These are phyloP conservation scores for Phaeoacremonium minimum DNA, from an alignment of 2,329 filamentous ascomycete species.

Conservation along the genomic window DNA sequence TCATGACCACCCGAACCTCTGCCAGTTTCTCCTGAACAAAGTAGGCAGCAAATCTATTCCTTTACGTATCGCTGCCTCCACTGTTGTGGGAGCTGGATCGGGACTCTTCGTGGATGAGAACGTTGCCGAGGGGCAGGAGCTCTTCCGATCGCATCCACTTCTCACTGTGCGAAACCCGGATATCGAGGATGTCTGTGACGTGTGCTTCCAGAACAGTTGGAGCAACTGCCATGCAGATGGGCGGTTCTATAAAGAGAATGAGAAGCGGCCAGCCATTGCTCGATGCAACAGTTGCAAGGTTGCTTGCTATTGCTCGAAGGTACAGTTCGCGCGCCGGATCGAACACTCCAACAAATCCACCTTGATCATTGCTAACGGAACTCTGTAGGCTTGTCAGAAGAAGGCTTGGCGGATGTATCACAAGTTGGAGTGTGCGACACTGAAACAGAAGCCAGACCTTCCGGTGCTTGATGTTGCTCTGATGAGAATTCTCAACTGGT, in stretches of 20 bases:
- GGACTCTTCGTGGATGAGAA: conserved; percentile 16
- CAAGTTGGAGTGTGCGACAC: conserved; percentile 20
- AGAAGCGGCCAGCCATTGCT: conserved; percentile 3
- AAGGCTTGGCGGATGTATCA: conserved; percentile 22
- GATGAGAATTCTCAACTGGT: conserved; percentile 19
- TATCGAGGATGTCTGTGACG: conserved; percentile 16
- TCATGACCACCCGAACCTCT: conserved; percentile 6
- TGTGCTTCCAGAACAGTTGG: conserved; percentile 16
- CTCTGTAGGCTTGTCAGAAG: conserved; percentile 19
- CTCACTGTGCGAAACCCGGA: conserved; percentile 11
- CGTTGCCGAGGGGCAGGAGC: conserved; percentile 16
- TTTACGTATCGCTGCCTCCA: conserved; percentile 8
- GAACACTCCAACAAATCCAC: background rate
- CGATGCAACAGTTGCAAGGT: conserved; percentile 17
- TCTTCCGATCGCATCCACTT: conserved; percentile 16
- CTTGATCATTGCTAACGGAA: background rate
- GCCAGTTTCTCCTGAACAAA: conserved; percentile 4
- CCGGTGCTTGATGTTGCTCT: conserved; percentile 12
- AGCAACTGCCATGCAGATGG: conserved; percentile 5
- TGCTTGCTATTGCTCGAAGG: conserved; percentile 21
- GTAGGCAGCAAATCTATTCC: background rate
- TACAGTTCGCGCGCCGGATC: conserved; percentile 5
- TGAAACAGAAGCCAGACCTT: conserved; percentile 12
- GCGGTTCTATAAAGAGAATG: conserved; percentile 2
- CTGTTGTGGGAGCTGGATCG: conserved; percentile 14